Conservation (phyloP, 2,329 filamentous ascomycete genomes). For the Xylariales sp. region DNA sequence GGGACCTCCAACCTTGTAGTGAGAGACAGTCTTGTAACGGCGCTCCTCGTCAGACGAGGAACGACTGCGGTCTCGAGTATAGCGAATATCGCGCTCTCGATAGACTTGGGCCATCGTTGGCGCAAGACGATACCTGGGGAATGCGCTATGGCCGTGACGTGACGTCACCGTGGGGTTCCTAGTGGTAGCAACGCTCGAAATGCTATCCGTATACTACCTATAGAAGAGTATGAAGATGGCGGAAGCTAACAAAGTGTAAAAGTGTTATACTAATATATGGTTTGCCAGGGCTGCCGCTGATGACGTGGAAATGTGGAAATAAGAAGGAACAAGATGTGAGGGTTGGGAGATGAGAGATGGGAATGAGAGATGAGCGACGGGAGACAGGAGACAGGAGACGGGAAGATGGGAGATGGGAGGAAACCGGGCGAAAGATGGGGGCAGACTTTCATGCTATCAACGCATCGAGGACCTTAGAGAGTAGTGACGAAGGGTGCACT, state of each 20-base stretch:
- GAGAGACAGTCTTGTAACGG: conserved; percentile 46
- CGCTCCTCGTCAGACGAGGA: conserved; percentile 47
- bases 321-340: conserved; percentile 10
- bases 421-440: conserved; percentile 1
- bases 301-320: conserved; percentile 16
- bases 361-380: conserved; percentile 6
- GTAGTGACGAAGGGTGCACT: conserved; percentile 4
- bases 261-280: conserved; percentile 20
- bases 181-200: conserved; percentile 5
- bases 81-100: conserved; percentile 49
- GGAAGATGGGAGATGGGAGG: conserved; percentile 11
- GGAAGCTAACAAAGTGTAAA: conserved; percentile 28
- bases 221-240: not conserved
- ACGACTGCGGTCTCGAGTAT: conserved; percentile 47
- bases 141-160: conserved; percentile 20
- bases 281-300: conserved; percentile 18
- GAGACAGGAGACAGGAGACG: not conserved
- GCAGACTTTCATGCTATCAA: conserved; percentile 1
- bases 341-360: conserved; percentile 12
- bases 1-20: conserved; percentile 50
- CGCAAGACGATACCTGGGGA: conserved; percentile 17
- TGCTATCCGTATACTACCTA: conserved; percentile 5
- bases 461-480: too few relatives aligned
- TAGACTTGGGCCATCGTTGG: conserved; percentile 44
- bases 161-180: conserved; percentile 31